Evolutionary conservation across 805 yeast genomes (phyloP).

Genomic region (Candida coleopterorum): DNA sequence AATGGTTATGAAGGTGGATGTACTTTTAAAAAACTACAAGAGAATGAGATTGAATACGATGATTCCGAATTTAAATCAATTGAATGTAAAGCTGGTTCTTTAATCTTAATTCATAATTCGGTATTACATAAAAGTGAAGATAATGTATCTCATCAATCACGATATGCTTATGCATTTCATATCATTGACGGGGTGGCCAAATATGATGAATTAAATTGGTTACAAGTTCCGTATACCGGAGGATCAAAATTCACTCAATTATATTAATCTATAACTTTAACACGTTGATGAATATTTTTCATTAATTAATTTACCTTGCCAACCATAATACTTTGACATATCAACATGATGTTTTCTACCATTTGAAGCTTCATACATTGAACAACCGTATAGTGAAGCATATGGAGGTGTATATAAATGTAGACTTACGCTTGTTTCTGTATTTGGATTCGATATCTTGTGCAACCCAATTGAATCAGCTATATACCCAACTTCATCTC

Average conservation of each 20-base stretch:
- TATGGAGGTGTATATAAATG: conserved; percentile 77
- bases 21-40: conserved; percentile 32
- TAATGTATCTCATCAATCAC: conserved; percentile 49
- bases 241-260: conserved; percentile 56
- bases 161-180: conserved; percentile 79
- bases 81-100: conserved; percentile 66
- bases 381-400: conserved; percentile 56
- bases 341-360: conserved; percentile 52
- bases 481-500: conserved; percentile 58
- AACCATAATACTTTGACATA: conserved; percentile 56
- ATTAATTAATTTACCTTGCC: conserved; percentile 47
- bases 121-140: conserved; percentile 68
- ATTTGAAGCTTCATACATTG: conserved; percentile 43
- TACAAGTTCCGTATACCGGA: conserved; percentile 71
- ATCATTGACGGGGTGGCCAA: conserved; percentile 61
- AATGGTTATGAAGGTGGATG: conserved; percentile 50
- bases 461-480: conserved; percentile 64
- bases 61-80: conserved; percentile 40
- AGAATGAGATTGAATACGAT: conserved; percentile 23
- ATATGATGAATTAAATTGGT: conserved; percentile 69
- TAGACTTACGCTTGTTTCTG: conserved; percentile 50
- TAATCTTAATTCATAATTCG: conserved; percentile 66
- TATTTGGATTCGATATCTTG: conserved; percentile 47
- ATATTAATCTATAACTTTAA: conserved; percentile 14
- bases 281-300: conserved; percentile 19